phyloP scores from a whole-genome alignment of 2,329 filamentous ascomycete genomes.

The Epichloe coenophiala region DNA sequence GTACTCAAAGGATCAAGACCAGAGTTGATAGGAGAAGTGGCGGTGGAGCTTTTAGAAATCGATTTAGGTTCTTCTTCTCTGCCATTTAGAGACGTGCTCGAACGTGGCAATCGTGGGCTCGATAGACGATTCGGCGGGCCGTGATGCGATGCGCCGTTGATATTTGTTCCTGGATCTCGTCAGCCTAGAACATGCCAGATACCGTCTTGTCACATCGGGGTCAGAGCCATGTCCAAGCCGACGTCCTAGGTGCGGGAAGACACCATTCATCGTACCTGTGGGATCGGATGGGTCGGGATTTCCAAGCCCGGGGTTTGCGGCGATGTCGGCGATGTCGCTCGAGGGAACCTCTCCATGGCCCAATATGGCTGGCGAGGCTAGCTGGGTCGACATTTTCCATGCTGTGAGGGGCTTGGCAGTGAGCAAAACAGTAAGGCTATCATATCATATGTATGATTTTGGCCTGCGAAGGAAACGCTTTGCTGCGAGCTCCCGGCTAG shows the following conservation, averaged over 20 bases:
- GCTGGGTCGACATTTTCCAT: constrained; percentile 23
- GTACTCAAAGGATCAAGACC: constrained; percentile 26
- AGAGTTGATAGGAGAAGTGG: constrained; percentile 12
- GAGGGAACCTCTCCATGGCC: constrained; percentile 16
- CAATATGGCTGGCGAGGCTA: constrained; percentile 14
- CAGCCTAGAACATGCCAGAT: background rate
- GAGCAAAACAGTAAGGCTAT: background rate
- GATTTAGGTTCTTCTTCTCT: constrained; percentile 20
- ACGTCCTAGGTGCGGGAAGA: background rate
- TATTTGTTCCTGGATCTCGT: constrained; percentile 4
- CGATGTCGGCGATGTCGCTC: constrained; percentile 12
- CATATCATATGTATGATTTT: background rate
- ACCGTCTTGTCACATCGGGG: background rate
- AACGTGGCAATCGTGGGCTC: constrained; percentile 30
- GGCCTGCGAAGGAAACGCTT: background rate
- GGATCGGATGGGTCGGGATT: constrained; percentile 15
- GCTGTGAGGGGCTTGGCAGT: constrained; percentile 9
- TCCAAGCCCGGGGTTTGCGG: constrained; percentile 13
- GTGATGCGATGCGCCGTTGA: constrained; percentile 3
- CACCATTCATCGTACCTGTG: constrained; percentile 14
- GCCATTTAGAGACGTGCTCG: constrained; percentile 42
- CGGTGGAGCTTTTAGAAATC: constrained; percentile 13
- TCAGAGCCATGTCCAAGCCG: background rate
- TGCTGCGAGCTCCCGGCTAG: background rate
- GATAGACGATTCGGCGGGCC: constrained; percentile 8